Evolutionary conservation across 768 basidiomycete genomes (phyloP).

Genomic region (Serendipita indica): DNA sequence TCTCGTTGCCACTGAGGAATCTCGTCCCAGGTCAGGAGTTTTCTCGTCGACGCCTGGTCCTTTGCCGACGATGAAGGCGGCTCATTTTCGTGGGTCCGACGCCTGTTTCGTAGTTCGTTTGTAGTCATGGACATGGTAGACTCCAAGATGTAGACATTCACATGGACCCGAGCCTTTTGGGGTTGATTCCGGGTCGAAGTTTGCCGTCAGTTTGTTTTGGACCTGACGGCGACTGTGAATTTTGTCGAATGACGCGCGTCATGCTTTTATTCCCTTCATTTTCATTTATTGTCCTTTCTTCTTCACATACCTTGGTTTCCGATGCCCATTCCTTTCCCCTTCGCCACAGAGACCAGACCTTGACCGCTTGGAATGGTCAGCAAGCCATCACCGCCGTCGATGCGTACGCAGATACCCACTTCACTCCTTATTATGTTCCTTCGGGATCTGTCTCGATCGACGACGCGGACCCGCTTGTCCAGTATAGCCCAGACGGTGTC

Average conservation of each 20-base stretch:
- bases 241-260: not conserved
- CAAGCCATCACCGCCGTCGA: not conserved
- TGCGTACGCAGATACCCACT: not conserved
- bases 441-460: constrained; percentile 11
- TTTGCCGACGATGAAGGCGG: not conserved
- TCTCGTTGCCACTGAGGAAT: constrained; percentile 57
- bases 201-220: not conserved
- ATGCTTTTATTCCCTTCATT: not conserved
- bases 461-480: constrained; percentile 3
- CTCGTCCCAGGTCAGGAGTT: constrained; percentile 35
- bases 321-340: too few relatives aligned
- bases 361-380: not conserved
- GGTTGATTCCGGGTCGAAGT: not conserved
- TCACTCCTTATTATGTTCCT: constrained; percentile 13
- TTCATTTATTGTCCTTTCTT: not conserved
- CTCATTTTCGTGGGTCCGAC: not conserved
- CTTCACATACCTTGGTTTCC: too few relatives aligned
- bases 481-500: not conserved
- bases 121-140: not conserved
- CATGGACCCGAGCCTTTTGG: not conserved
- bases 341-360: too few relatives aligned
- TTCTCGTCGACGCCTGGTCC: not conserved
- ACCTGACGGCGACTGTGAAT: not conserved
- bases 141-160: not conserved
- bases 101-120: not conserved